These are phyloP conservation scores for Lepiota subincarnata DNA, from an alignment of 768 basidiomycete genomes.

Conservation along the genomic window DNA sequence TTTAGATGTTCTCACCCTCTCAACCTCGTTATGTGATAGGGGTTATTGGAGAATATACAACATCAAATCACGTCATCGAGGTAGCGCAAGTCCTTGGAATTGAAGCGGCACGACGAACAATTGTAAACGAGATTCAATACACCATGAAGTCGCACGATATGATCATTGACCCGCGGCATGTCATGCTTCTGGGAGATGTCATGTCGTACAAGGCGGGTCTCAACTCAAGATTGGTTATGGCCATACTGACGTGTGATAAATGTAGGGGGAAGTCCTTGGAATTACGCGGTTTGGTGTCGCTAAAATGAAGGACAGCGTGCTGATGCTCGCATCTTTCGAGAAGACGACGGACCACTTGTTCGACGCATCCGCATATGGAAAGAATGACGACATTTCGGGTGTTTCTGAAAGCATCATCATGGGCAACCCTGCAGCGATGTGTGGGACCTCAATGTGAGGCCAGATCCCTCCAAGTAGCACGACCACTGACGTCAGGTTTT, in stretches of 20 bases:
- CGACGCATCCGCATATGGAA: conserved; percentile 94
- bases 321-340: conserved; percentile 99
- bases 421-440: conserved; percentile 93
- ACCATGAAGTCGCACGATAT: conserved; percentile 98
- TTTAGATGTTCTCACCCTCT: conserved; percentile 10
- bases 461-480: not conserved
- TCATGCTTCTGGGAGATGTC: conserved; percentile 97
- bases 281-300: conserved; percentile 99
- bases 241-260: conserved; percentile 5
- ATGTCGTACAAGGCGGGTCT: conserved; percentile 89
- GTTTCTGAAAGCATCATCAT: conserved; percentile 99
- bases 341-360: conserved; percentile 99
- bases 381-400: conserved; percentile 91
- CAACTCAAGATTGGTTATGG: not conserved
- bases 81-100: conserved; percentile 95
- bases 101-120: conserved; percentile 90
- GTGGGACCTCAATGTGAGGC: conserved; percentile 88
- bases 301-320: conserved; percentile 98
- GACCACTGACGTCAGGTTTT: conserved; percentile 5
- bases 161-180: conserved; percentile 97
- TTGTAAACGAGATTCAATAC: conserved; percentile 95
- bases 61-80: conserved; percentile 97
- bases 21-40: conserved; percentile 42
- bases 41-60: conserved; percentile 87
- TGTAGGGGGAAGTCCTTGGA: conserved; percentile 93